A percentile compares a stretch with the other conserved stretches of the same genome.
These are phyloP conservation scores for Sarcodon aspratus DNA, from an alignment of 768 basidiomycete species.

Conservation along the genomic window DNA sequence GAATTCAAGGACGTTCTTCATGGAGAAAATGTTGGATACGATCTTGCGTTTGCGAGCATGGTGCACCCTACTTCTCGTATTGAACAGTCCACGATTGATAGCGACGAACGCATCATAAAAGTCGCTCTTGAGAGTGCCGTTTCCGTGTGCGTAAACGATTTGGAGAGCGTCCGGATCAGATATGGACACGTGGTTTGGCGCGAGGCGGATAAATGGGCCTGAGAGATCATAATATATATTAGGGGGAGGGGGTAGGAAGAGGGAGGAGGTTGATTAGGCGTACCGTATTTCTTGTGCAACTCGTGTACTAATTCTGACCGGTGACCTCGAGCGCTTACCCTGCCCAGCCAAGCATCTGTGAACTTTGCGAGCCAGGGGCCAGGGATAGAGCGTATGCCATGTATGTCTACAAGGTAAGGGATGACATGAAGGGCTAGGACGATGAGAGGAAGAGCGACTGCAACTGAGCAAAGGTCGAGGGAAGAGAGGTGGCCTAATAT, in stretches of 20 bases:
- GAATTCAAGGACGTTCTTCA: conserved; percentile 70
- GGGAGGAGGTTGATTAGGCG: not conserved
- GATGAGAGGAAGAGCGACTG: conserved; percentile 7
- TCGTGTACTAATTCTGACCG: conserved; percentile 24
- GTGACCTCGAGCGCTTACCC: conserved; percentile 20
- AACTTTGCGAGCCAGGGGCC: conserved; percentile 29
- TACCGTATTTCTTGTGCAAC: conserved; percentile 30
- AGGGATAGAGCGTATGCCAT: conserved; percentile 21
- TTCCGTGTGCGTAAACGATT: conserved; percentile 30
- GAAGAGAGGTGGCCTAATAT: conserved; percentile 5
- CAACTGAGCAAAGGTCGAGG: conserved; percentile 9
- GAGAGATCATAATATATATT: not conserved
- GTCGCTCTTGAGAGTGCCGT: conserved; percentile 27
- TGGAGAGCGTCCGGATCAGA: conserved; percentile 29
- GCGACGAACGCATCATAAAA: conserved; percentile 32
- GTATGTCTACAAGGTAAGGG: conserved; percentile 21
- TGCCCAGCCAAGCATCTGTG: conserved; percentile 26
- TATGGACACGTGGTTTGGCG: conserved; percentile 37
- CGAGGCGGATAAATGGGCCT: conserved; percentile 30
- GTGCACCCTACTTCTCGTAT: conserved; percentile 63
- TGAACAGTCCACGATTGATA: conserved; percentile 51
- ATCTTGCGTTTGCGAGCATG: conserved; percentile 87
- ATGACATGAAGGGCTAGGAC: conserved; percentile 18
- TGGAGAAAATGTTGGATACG: conserved; percentile 63
- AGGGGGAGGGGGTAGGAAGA: not conserved